Conservation (phyloP, 441 rosid genomes). For the Aleurites moluccanus region DNA sequence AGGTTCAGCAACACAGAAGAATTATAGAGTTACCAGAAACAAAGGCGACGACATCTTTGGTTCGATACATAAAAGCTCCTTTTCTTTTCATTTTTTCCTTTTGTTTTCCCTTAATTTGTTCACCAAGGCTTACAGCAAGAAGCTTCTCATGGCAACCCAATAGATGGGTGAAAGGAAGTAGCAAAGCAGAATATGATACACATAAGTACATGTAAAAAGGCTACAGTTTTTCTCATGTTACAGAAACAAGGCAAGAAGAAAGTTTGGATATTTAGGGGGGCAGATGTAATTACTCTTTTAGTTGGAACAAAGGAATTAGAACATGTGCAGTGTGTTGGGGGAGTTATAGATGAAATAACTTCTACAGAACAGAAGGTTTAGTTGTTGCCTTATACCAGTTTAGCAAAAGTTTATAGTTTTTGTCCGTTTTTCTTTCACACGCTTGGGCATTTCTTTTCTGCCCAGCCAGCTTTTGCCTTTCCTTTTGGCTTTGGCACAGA, state of each 20-base stretch:
- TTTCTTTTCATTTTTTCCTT: not conserved
- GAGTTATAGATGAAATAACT: slow-evolving; percentile 30
- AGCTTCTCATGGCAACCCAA: slow-evolving; percentile 13
- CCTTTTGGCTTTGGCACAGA: slow-evolving; percentile 5
- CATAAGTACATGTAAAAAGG: slow-evolving; percentile 32
- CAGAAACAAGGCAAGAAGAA: slow-evolving; percentile 32
- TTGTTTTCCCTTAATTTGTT: slow-evolving; percentile 1
- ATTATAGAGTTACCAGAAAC: slow-evolving; percentile 34
- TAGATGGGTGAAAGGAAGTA: slow-evolving; percentile 25
- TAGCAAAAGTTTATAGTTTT: slow-evolving; percentile 12
- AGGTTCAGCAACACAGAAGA: slow-evolving; percentile 40
- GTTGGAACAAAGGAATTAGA: slow-evolving; percentile 23
- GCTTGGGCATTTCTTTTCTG: not conserved
- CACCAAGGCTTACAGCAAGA: slow-evolving; percentile 22
- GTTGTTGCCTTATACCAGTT: slow-evolving; percentile 24
- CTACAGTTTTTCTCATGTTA: slow-evolving; percentile 30
- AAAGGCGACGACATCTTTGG: slow-evolving; percentile 25
- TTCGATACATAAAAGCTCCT: slow-evolving; percentile 22
- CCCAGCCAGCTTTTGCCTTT: slow-evolving; percentile 1
- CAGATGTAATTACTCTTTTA: slow-evolving; percentile 27
- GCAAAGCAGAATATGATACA: slow-evolving; percentile 38
- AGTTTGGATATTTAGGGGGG: slow-evolving; percentile 21
- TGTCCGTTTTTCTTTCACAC: not conserved
- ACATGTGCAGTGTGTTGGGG: slow-evolving; percentile 21
- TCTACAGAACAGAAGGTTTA: slow-evolving; percentile 9